Conservation (phyloP, 805 yeast species). For the Candida sakaeoensis region DNA sequence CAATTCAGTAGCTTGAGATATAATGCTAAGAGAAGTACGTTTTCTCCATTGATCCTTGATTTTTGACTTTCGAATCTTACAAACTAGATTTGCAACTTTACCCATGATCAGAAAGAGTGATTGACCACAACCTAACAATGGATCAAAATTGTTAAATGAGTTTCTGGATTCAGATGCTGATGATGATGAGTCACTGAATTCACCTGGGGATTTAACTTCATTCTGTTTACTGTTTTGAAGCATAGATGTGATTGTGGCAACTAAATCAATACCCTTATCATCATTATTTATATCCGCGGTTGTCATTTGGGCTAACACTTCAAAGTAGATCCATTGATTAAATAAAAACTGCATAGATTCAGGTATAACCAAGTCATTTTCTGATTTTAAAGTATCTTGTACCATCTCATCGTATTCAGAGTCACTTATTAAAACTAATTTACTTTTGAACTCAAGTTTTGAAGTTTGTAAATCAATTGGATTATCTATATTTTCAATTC, state of each 20-base stretch:
- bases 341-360: constrained; percentile 48
- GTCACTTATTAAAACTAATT: constrained; percentile 28
- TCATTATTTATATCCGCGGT: constrained; percentile 43
- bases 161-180: constrained; percentile 8
- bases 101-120: constrained; percentile 63
- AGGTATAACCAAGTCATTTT: constrained; percentile 24
- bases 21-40: constrained; percentile 42
- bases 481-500: constrained; percentile 8
- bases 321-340: constrained; percentile 66
- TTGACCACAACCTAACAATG: constrained; percentile 65
- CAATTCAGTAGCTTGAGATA: constrained; percentile 53
- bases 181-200: constrained; percentile 1
- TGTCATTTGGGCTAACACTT: constrained; percentile 64
- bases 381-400: constrained; percentile 10
- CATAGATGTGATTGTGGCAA: constrained; percentile 36
- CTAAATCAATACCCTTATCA: constrained; percentile 39
- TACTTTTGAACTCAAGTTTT: constrained; percentile 14
- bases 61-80: constrained; percentile 41
- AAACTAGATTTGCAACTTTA: constrained; percentile 54
- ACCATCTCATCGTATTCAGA: constrained; percentile 31
- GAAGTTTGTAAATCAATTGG: constrained; percentile 5
- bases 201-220: constrained; percentile 6
- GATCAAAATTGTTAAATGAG: constrained; percentile 50
- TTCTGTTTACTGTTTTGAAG: constrained; percentile 18
- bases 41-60: constrained; percentile 13